phyloP scores from a whole-genome alignment of 768 basidiomycete species.

The Mycena amicta region DNA sequence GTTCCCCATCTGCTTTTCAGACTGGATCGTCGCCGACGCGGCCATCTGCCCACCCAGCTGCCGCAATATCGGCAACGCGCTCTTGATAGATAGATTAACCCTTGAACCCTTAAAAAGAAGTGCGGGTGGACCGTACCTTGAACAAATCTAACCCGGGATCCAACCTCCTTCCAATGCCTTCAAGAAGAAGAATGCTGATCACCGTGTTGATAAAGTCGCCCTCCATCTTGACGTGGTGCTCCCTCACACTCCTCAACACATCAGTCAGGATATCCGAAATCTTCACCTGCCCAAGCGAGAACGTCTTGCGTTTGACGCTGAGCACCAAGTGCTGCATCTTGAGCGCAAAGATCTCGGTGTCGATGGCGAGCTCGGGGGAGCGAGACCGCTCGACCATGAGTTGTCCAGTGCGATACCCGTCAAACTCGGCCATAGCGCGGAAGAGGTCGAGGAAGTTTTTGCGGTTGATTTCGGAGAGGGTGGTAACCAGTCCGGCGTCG shows the following conservation, averaged over 20 bases:
- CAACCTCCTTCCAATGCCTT: constrained; percentile 93
- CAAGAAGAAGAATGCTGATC: constrained; percentile 87
- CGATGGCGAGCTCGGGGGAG: constrained; percentile 85
- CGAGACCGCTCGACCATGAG: constrained; percentile 97
- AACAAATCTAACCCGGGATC: constrained; percentile 93
- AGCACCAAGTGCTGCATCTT: constrained; percentile 97
- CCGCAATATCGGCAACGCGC: constrained; percentile 89
- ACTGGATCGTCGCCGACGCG: constrained; percentile 54
- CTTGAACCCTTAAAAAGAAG: no score
- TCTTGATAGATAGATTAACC: no score
- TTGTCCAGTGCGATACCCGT: constrained; percentile 92
- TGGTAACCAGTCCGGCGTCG: constrained; percentile 93
- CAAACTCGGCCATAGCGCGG: constrained; percentile 93
- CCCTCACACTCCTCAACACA: constrained; percentile 82
- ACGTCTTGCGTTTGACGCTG: constrained; percentile 93
- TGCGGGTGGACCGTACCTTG: no score
- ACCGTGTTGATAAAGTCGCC: constrained; percentile 99
- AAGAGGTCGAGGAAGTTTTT: constrained; percentile 96
- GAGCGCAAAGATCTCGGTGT: constrained; percentile 93
- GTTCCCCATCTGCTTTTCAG: constrained; percentile 65
- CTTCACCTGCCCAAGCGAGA: constrained; percentile 94
- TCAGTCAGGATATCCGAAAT: constrained; percentile 92
- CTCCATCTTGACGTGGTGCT: constrained; percentile 98
- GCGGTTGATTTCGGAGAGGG: constrained; percentile 79
- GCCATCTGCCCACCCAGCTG: constrained; percentile 93